These are phyloP conservation scores for Pezicula rhizophila DNA, from an alignment of 2,329 filamentous ascomycete genomes.

Conservation along the genomic window DNA sequence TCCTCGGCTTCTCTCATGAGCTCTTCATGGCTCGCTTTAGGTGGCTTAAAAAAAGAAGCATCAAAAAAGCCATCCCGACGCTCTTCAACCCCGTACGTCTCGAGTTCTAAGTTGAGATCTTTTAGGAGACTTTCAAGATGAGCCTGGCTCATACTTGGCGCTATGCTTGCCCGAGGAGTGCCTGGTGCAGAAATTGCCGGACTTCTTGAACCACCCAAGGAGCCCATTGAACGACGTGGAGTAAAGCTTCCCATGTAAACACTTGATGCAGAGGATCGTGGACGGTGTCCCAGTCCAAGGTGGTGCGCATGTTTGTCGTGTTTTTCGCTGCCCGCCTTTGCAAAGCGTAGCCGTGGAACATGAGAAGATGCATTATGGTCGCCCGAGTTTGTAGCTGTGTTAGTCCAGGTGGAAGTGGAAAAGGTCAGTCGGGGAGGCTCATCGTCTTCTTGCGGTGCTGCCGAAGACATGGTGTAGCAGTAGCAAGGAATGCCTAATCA, in stretches of 20 bases:
- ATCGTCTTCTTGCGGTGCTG: conserved; percentile 8
- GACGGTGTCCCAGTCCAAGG: conserved; percentile 7
- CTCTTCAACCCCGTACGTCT: conserved; percentile 37
- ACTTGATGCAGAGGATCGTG: conserved; percentile 18
- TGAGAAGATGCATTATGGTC: conserved; percentile 5
- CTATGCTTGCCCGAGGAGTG: conserved; percentile 16
- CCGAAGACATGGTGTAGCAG: conserved; percentile 12
- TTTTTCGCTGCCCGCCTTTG: conserved; percentile 5
- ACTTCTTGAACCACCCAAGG: conserved; percentile 11
- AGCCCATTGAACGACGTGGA: conserved; percentile 20
- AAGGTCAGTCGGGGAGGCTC: conserved; percentile 13
- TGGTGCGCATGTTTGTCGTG: conserved; percentile 19
- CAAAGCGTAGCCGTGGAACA: conserved; percentile 14
- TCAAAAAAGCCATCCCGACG: conserved; percentile 38
- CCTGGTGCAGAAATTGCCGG: conserved; percentile 18
- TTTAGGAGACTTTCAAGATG: conserved; percentile 26
- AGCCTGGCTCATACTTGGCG: conserved; percentile 22
- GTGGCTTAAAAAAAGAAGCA: conserved; percentile 35
- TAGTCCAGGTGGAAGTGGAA: conserved; percentile 8
- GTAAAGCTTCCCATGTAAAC: conserved; percentile 26
- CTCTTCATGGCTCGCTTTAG: conserved; percentile 31
- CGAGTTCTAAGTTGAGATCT: conserved; percentile 29
- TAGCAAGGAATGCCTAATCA: neutral
- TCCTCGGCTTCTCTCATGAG: conserved; percentile 35
- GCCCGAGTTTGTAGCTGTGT: conserved; percentile 4